A percentile compares a stretch with the other conserved stretches of the same genome.
phyloP scores from a whole-genome alignment of 2,329 filamentous ascomycete genomes.

The Polytolypa hystricis region DNA sequence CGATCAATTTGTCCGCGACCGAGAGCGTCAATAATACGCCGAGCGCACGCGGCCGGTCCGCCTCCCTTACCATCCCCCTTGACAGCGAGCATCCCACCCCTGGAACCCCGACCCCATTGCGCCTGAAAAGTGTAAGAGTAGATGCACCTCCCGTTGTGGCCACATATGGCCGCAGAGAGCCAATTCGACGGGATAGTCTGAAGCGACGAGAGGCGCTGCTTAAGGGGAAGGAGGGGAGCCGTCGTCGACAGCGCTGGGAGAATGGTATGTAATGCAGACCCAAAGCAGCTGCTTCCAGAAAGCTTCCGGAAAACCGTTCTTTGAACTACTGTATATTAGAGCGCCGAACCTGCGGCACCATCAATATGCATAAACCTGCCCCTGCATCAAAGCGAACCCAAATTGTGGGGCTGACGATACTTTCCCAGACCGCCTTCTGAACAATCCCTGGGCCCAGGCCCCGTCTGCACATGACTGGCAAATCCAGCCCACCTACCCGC shows the following conservation, averaged over 20 bases:
- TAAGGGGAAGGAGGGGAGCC: conserved; percentile 82
- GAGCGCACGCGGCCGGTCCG: conserved; percentile 25
- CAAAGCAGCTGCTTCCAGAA: too few relatives aligned
- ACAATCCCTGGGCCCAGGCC: conserved; percentile 76
- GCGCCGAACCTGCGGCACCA: not conserved
- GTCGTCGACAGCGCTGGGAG: conserved; percentile 83
- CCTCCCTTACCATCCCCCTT: conserved; percentile 62
- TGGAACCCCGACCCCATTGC: conserved; percentile 21
- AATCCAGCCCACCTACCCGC: conserved; percentile 67
- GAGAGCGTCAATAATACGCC: not conserved
- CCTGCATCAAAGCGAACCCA: not conserved
- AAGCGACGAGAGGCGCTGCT: conserved; percentile 63
- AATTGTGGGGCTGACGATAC: conserved; percentile 1
- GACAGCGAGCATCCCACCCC: conserved; percentile 41
- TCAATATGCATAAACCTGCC: not conserved
- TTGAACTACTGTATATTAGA: not conserved
- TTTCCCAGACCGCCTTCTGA: conserved; percentile 62
- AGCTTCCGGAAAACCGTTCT: not conserved
- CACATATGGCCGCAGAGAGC: conserved; percentile 12
- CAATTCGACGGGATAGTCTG: conserved; percentile 34
- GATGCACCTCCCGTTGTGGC: not conserved
- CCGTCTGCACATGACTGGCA: conserved; percentile 76
- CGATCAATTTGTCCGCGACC: conserved; percentile 19
- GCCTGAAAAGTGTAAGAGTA: conserved; percentile 9
- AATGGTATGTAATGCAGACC: conserved; percentile 53